These are phyloP conservation scores for Pseudohalonectria lignicola DNA, from an alignment of 2,329 filamentous ascomycete species.

Conservation along the genomic window DNA sequence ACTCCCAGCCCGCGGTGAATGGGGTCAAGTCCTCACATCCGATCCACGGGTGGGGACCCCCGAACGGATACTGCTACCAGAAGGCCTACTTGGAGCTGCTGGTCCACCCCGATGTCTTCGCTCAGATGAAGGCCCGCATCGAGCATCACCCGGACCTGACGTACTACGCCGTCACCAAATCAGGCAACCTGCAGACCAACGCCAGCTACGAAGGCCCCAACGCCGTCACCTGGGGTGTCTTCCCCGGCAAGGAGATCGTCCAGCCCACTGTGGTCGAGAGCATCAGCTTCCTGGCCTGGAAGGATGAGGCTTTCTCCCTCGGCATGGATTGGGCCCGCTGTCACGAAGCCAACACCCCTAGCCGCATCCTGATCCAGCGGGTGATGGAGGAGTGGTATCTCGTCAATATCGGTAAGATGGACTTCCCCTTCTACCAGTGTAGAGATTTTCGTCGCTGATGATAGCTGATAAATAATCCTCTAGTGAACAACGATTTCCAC, in stretches of 20 bases:
- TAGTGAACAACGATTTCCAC: constrained; percentile 98
- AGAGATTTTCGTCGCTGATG: too few species aligned
- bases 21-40: constrained; percentile 80
- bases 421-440: too few species aligned
- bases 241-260: constrained; percentile 98
- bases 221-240: constrained; percentile 98
- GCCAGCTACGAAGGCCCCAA: constrained; percentile 80
- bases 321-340: constrained; percentile 93
- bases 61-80: constrained; percentile 94
- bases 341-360: constrained; percentile 65
- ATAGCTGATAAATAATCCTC: constrained; percentile 3
- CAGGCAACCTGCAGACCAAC: constrained; percentile 74
- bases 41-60: constrained; percentile 86
- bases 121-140: constrained; percentile 67
- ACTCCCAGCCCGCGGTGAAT: constrained; percentile 92
- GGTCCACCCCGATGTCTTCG: constrained; percentile 68
- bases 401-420: constrained; percentile 85
- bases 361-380: constrained; percentile 66
- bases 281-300: constrained; percentile 96
- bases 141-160: constrained; percentile 72
- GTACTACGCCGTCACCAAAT: constrained; percentile 86
- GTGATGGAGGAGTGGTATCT: constrained; percentile 90
- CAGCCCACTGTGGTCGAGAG: constrained; percentile 99
- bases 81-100: constrained; percentile 94
- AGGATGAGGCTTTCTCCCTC: constrained; percentile 90